phyloP scores from a whole-genome alignment of 164 flowering plant species.

The Protea cynaroides region DNA sequence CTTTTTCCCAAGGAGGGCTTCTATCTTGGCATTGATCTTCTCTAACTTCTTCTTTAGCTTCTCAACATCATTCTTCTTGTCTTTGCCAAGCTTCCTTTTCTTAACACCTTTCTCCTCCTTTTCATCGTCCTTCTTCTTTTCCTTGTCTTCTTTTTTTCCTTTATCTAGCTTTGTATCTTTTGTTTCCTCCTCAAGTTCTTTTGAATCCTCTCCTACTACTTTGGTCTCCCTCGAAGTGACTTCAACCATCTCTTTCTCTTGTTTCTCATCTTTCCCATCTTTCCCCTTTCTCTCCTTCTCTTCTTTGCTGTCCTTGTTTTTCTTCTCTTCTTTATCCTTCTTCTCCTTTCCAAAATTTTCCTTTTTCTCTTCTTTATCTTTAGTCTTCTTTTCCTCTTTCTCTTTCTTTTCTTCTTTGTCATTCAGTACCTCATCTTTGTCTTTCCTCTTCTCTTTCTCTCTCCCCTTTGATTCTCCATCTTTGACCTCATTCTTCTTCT shows the following conservation, averaged over 20 bases:
- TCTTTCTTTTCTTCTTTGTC: constrained; percentile 4
- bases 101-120: constrained; percentile 25
- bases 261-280: no score
- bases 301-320: neutral
- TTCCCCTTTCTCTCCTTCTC: neutral
- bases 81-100: constrained; percentile 17
- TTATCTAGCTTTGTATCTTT: constrained; percentile 10
- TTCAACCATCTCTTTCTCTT: constrained; percentile 4
- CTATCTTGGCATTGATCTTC: constrained; percentile 36
- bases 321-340: neutral
- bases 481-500: no score
- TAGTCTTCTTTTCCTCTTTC: constrained; percentile 3
- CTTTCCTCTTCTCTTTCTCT: no score
- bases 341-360: constrained; percentile 1
- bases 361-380: neutral
- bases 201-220: constrained; percentile 16
- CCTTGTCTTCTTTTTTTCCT: constrained; percentile 12
- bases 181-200: constrained; percentile 6
- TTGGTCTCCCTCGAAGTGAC: constrained; percentile 26
- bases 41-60: constrained; percentile 42
- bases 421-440: no score
- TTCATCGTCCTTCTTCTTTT: constrained; percentile 11
- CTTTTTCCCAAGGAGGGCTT: constrained; percentile 34
- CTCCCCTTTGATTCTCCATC: no score
- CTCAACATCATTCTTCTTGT: constrained; percentile 29